phyloP scores from a whole-genome alignment of 768 basidiomycete species.

The Tylopilus vinaceipallidus region DNA sequence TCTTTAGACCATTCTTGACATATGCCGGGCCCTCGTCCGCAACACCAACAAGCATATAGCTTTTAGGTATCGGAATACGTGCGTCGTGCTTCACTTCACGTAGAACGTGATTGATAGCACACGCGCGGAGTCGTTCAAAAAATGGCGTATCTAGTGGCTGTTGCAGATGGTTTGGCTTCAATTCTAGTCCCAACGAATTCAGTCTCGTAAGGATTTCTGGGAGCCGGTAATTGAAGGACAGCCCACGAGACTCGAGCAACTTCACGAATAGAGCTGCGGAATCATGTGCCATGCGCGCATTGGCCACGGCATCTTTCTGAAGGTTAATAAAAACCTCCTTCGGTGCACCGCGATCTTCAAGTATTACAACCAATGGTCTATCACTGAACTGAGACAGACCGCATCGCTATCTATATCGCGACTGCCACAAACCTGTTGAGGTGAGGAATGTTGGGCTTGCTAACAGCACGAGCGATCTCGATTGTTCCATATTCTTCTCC shows the following conservation, averaged over 20 bases:
- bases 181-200: conserved; percentile 45
- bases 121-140: conserved; percentile 53
- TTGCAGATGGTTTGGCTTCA: conserved; percentile 36
- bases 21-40: conserved; percentile 81
- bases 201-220: conserved; percentile 51
- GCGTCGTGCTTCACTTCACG: conserved; percentile 76
- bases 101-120: conserved; percentile 61
- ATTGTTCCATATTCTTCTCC: conserved; percentile 53
- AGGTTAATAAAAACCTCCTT: conserved; percentile 56
- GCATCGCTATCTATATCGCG: too few relatives aligned
- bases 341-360: conserved; percentile 72
- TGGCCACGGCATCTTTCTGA: conserved; percentile 56
- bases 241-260: conserved; percentile 47
- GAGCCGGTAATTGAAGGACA: conserved; percentile 49
- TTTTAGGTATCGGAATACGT: conserved; percentile 66
- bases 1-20: conserved; percentile 41
- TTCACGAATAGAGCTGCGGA: conserved; percentile 46
- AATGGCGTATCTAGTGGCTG: conserved; percentile 54
- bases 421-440: conserved; percentile 79
- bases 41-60: conserved; percentile 72
- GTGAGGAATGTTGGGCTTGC: conserved; percentile 57
- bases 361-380: conserved; percentile 72
- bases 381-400: not conserved
- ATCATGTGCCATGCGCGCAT: conserved; percentile 59
- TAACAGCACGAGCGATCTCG: conserved; percentile 70